phyloP scores from a whole-genome alignment of 768 basidiomycete genomes.

The Pulveroboletus sp. region DNA sequence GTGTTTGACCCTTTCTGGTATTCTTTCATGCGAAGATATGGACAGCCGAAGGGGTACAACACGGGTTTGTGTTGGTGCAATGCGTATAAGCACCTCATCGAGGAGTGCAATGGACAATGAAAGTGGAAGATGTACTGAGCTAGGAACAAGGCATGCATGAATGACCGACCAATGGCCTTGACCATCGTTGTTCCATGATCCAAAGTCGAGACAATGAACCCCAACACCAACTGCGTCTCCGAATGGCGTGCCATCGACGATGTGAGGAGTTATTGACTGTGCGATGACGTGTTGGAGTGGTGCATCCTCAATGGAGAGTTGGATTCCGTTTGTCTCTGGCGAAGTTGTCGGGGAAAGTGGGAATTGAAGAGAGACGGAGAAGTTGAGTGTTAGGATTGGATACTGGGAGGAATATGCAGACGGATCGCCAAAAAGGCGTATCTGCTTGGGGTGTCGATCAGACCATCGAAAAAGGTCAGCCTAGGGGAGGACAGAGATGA shows the following conservation, averaged over 20 bases:
- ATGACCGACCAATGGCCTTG: slow-evolving; percentile 54
- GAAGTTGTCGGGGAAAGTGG: background rate
- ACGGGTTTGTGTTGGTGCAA: slow-evolving; percentile 62
- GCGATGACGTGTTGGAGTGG: slow-evolving; percentile 40
- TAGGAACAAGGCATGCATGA: slow-evolving; percentile 8
- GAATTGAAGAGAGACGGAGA: slow-evolving; percentile 43
- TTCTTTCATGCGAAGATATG: slow-evolving; percentile 33
- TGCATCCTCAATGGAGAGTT: background rate
- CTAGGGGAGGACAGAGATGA: background rate
- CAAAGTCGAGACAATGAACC: slow-evolving; percentile 40
- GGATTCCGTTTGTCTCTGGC: background rate
- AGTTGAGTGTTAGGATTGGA: slow-evolving; percentile 54
- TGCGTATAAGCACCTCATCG: slow-evolving; percentile 23
- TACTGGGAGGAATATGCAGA: slow-evolving; percentile 32
- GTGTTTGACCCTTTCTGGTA: slow-evolving; percentile 29
- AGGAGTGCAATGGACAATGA: slow-evolving; percentile 20
- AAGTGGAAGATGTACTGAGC: slow-evolving; percentile 1
- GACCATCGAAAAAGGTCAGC: background rate
- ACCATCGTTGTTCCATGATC: background rate
- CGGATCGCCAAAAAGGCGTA: slow-evolving; percentile 82
- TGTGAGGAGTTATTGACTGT: slow-evolving; percentile 59
- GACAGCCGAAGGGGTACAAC: slow-evolving; percentile 48
- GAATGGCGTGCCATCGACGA: slow-evolving; percentile 71
- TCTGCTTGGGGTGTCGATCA: slow-evolving; percentile 38
- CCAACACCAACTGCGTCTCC: slow-evolving; percentile 67